A percentile compares a stretch with the other conserved stretches of the same genome.
Evolutionary conservation across 1,139 yeast species (phyloP).

Genomic region (Spencermartinsiella ligniputridi): DNA sequence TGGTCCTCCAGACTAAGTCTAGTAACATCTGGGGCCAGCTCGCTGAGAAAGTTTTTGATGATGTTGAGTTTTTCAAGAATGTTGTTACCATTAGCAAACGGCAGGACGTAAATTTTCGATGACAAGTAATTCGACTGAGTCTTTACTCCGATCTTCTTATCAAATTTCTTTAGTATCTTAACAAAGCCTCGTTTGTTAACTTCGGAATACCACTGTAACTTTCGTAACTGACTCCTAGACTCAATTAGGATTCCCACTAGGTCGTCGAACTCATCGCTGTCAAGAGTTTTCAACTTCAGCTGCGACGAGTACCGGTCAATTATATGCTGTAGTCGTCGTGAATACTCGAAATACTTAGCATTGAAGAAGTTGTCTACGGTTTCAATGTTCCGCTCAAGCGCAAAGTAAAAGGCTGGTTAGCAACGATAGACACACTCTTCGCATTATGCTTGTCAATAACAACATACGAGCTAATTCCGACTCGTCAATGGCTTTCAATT

Average conservation of each 20-base stretch:
- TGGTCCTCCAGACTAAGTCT: slow-evolving; percentile 2
- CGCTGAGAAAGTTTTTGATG: slow-evolving; percentile 53
- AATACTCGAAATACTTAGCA: slow-evolving; percentile 67
- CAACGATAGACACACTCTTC: not conserved
- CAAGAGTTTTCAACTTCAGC: slow-evolving; percentile 29
- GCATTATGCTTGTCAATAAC: not conserved
- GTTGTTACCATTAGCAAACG: slow-evolving; percentile 65
- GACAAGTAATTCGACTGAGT: slow-evolving; percentile 64
- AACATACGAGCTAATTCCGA: slow-evolving; percentile 29
- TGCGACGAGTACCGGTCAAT: slow-evolving; percentile 30
- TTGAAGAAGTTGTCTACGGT: slow-evolving; percentile 76
- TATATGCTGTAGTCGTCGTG: slow-evolving; percentile 52
- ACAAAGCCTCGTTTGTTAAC: slow-evolving; percentile 85
- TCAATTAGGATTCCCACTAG: slow-evolving; percentile 71
- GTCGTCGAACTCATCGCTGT: slow-evolving; percentile 74
- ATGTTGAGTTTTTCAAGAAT: slow-evolving; percentile 49
- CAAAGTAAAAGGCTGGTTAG: slow-evolving; percentile 64
- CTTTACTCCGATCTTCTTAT: slow-evolving; percentile 72
- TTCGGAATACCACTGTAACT: slow-evolving; percentile 87
- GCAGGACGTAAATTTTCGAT: slow-evolving; percentile 67
- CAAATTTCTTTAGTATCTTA: slow-evolving; percentile 84
- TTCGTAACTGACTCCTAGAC: slow-evolving; percentile 70
- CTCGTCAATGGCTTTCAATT: slow-evolving; percentile 18
- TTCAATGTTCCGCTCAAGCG: slow-evolving; percentile 77
- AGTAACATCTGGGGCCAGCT: slow-evolving; percentile 37